Percentiles rank a stretch among this genome's conserved stretches.
Evolutionary conservation across 768 basidiomycete genomes (phyloP).

Genomic region (Trametes sanguinea): DNA sequence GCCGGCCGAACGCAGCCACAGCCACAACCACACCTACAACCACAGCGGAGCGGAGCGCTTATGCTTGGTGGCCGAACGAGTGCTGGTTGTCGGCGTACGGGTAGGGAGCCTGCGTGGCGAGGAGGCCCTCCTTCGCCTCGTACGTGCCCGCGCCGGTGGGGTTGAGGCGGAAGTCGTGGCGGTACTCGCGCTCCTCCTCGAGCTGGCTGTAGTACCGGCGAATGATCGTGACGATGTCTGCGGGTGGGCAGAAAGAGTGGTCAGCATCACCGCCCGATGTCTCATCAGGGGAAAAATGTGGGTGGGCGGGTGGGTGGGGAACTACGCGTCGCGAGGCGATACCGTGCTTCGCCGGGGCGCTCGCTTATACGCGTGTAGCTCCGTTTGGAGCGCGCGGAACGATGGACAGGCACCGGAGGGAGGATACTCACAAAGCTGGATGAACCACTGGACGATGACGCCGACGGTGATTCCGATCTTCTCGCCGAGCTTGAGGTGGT

Average conservation of each 20-base stretch:
- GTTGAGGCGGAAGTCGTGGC: slow-evolving; percentile 24
- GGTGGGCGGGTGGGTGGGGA: not conserved
- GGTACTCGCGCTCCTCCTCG: slow-evolving; percentile 30
- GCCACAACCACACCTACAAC: not conserved
- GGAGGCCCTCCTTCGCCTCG: slow-evolving; percentile 31
- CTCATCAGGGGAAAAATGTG: slow-evolving; percentile 1
- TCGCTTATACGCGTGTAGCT: not conserved
- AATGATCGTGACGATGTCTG: slow-evolving; percentile 32
- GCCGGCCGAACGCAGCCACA: not conserved
- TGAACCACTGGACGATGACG: slow-evolving; percentile 23
- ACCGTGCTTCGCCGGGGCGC: not conserved
- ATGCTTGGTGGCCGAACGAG: slow-evolving; percentile 25
- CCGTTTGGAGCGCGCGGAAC: not conserved
- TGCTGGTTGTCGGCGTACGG: slow-evolving; percentile 31
- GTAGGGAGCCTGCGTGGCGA: slow-evolving; percentile 28
- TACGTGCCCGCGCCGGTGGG: slow-evolving; percentile 27
- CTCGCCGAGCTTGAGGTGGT: slow-evolving; percentile 21
- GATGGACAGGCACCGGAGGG: not conserved
- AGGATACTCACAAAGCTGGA: slow-evolving; percentile 29
- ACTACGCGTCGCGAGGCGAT: not conserved
- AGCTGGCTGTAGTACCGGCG: slow-evolving; percentile 34
- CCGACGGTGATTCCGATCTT: slow-evolving; percentile 29
- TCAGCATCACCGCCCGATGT: slow-evolving; percentile 16
- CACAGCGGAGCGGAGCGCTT: not conserved
- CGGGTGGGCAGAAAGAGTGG: not conserved